Percentiles rank a stretch among this genome's conserved stretches.
phyloP scores from a whole-genome alignment of 2,329 filamentous ascomycete genomes.

The Aspergillus cejpii region DNA sequence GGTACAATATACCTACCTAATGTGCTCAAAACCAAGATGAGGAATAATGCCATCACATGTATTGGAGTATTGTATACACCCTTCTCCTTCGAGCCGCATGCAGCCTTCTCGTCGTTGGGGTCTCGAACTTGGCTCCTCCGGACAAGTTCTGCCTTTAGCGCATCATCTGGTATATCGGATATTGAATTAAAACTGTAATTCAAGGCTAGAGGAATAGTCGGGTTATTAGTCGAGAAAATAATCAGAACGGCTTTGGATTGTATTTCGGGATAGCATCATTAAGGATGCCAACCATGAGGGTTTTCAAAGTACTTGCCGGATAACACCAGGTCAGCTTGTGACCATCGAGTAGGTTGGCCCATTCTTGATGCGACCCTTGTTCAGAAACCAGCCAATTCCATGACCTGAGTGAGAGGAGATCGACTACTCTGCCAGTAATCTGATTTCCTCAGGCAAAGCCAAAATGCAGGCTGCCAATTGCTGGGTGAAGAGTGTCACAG shows the following conservation, averaged over 20 bases:
- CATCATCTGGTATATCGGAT: slow-evolving; percentile 28
- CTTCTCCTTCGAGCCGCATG: slow-evolving; percentile 32
- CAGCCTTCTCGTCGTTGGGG: slow-evolving; percentile 18
- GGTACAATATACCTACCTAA: slow-evolving; percentile 28
- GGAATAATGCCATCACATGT: slow-evolving; percentile 61
- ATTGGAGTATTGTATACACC: slow-evolving; percentile 57
- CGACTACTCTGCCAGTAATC: background rate
- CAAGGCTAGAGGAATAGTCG: slow-evolving; percentile 11
- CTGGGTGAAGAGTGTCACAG: too few species aligned
- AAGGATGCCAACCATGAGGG: too few species aligned
- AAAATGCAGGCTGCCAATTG: too few species aligned
- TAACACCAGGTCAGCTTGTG: slow-evolving; percentile 2
- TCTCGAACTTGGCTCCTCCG: slow-evolving; percentile 20
- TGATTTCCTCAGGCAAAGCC: background rate
- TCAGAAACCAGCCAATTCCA: slow-evolving; percentile 8
- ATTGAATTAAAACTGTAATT: slow-evolving; percentile 20
- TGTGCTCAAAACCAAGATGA: slow-evolving; percentile 54
- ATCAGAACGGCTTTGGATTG: background rate
- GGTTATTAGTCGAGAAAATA: background rate
- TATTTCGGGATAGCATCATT: background rate
- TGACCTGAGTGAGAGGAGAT: slow-evolving; percentile 5
- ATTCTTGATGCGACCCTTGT: slow-evolving; percentile 4
- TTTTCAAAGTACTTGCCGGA: slow-evolving; percentile 5
- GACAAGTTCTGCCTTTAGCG: slow-evolving; percentile 30
- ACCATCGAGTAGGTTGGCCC: slow-evolving; percentile 3